Conservation (phyloP, 345 rosid species). For the Lenwebbia sp. region DNA sequence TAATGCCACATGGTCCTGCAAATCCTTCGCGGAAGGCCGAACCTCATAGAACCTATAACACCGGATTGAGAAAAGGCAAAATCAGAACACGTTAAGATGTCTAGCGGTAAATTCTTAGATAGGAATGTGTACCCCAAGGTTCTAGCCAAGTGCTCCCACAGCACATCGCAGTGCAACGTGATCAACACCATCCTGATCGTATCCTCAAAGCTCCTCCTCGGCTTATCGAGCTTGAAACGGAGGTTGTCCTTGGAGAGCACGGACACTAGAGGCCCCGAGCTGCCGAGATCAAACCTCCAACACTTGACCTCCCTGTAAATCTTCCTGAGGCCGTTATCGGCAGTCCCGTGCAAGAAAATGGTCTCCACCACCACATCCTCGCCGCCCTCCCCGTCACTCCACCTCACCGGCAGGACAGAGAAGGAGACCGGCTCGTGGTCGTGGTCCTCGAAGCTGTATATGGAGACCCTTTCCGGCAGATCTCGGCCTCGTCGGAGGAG, state of each 20-base stretch:
- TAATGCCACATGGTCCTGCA: constrained; percentile 52
- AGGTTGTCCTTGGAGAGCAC: constrained; percentile 49
- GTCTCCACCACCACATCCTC: too few species aligned
- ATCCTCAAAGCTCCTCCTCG: constrained; percentile 62
- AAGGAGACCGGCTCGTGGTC: constrained; percentile 41
- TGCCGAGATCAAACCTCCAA: too few species aligned
- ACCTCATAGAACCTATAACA: constrained; percentile 48
- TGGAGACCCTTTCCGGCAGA: constrained; percentile 32
- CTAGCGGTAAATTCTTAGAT: neutral
- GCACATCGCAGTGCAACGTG: constrained; percentile 37
- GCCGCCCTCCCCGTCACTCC: too few species aligned
- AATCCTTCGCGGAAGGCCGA: constrained; percentile 66
- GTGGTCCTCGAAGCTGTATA: constrained; percentile 51
- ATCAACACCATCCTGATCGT: constrained; percentile 39
- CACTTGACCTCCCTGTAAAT: too few species aligned
- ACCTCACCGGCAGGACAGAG: constrained; percentile 47
- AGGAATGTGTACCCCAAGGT: constrained; percentile 33
- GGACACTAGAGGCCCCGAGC: constrained; percentile 36
- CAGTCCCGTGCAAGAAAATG: too few species aligned
- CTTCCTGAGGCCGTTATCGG: too few species aligned
- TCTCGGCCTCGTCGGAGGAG: constrained; percentile 63
- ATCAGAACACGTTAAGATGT: neutral
- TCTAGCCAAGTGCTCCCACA: constrained; percentile 54
- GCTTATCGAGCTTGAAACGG: constrained; percentile 65
- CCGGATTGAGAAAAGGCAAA: neutral